phyloP scores from a whole-genome alignment of 352 stramenopile species.

The Globisporangium irregulare region DNA sequence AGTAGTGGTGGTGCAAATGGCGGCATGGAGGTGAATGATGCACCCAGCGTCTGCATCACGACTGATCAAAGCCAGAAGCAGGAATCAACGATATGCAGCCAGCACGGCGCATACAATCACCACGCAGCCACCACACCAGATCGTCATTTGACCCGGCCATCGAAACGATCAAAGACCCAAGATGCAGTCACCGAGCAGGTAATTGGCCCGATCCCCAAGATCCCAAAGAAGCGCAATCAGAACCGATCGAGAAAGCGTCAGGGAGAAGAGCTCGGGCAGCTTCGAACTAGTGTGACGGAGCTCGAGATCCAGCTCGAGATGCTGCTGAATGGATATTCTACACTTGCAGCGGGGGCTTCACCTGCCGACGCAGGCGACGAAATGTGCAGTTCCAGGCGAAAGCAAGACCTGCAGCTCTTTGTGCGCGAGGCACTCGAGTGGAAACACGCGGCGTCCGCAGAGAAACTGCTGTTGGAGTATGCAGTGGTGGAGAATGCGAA shows the following conservation, averaged over 20 bases:
- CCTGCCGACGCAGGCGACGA: slow-evolving; percentile 32
- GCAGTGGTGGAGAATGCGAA: neutral
- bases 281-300: neutral
- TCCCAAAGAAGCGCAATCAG: slow-evolving; percentile 48
- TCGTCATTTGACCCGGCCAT: neutral
- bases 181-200: neutral
- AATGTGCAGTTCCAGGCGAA: neutral
- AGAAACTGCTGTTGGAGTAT: neutral
- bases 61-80: neutral
- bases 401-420: neutral
- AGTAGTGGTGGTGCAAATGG: neutral
- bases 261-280: slow-evolving; percentile 4
- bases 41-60: neutral
- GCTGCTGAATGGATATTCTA: slow-evolving; percentile 15
- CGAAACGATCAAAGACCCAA: neutral
- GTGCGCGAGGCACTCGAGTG: neutral
- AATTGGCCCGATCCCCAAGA: too few species aligned
- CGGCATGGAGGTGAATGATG: neutral
- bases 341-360: slow-evolving; percentile 41
- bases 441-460: neutral
- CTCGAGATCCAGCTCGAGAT: neutral
- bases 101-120: neutral
- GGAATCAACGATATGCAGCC: neutral
- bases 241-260: slow-evolving; percentile 25
- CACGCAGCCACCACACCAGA: neutral